Evolutionary conservation across 164 flowering plant genomes (phyloP).

Genomic region (Vitis rupestris): DNA sequence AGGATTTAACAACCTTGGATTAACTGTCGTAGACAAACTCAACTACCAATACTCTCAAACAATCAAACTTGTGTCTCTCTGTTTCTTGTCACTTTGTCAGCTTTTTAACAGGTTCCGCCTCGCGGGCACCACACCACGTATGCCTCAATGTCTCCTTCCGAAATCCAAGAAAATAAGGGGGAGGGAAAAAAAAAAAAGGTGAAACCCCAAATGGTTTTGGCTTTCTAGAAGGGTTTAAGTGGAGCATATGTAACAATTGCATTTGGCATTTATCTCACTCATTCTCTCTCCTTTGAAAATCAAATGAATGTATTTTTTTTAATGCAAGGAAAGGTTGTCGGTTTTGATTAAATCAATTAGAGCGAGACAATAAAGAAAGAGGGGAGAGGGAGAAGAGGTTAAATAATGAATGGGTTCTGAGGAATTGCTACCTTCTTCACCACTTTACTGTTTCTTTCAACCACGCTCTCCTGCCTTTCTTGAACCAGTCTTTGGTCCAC

Average conservation of each 20-base stretch:
- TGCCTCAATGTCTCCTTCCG: slow-evolving; percentile 3
- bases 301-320: slow-evolving; percentile 1
- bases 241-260: not conserved
- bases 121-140: not conserved
- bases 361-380: not conserved
- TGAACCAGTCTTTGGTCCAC: slow-evolving; percentile 60
- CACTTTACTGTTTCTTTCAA: not conserved
- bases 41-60: slow-evolving; percentile 10
- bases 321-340: slow-evolving; percentile 7
- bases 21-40: slow-evolving; percentile 16
- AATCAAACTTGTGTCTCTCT: slow-evolving; percentile 1
- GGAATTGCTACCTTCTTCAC: not conserved
- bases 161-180: not conserved
- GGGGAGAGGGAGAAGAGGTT: not conserved
- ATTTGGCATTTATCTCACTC: not conserved
- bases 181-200: not conserved
- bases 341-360: slow-evolving; percentile 4
- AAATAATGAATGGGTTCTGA: not conserved
- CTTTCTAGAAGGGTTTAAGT: slow-evolving; percentile 16
- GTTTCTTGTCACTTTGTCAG: not conserved
- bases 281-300: slow-evolving; percentile 13
- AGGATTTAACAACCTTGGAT: not conserved
- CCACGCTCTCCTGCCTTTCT: slow-evolving; percentile 35
- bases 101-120: slow-evolving; percentile 3
- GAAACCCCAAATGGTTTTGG: not conserved